Base-by-base conservation (phyloP, 768 basidiomycete species). In the Psilocybe cyanescens region DNA sequence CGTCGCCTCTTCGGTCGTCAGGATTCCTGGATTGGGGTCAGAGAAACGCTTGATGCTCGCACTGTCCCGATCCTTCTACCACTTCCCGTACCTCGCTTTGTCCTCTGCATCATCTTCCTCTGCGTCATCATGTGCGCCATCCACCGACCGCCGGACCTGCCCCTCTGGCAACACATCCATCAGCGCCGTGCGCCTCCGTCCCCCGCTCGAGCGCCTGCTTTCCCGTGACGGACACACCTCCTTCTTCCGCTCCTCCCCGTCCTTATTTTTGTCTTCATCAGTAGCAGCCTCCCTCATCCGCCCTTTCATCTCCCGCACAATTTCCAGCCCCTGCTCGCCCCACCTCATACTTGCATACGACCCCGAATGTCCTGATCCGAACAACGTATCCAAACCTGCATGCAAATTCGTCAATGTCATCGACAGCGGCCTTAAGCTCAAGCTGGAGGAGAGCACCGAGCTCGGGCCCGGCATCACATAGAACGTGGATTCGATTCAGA, bases 161-260 rank as follows among this genome's bases (percentile, higher is more conserved):
- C 74, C 68, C 19, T 82, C 81, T 0, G 86, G 84, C 75, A 92
- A 92, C 45, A 93, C 78, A 33, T 86, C 83, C 8, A 76, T 74
- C 31, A 92, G 68, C 0, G 85, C 77, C 7, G 82, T 84, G 61
- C 88, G 75, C 66, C 76, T 79, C 64, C 85, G 76, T 19, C 79
- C 83, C 62, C 89, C 89, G 6, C 75, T 75, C 3, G 74, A 78
- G 45, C 78, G 74, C 53, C 78, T 76, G 58, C 81, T 84, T 68
- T 81, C 83, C 31, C 75, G 77, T 53, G 75, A 71, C 64, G 67
- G 64, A 67, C 63, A 65, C 69, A 68, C 69, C 63, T 74, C 72
- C 33, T 69, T 61, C 58, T 69, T 73, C 55, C 82, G 61, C 85
- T 76, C 64, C 83, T 77, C 31, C 77, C 81, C 59, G 66, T 55